Evolutionary conservation across 768 basidiomycete species (phyloP), one percentile per base, ranked within the genome.

Genomic region (Auricularia auricula-judae): DNA sequence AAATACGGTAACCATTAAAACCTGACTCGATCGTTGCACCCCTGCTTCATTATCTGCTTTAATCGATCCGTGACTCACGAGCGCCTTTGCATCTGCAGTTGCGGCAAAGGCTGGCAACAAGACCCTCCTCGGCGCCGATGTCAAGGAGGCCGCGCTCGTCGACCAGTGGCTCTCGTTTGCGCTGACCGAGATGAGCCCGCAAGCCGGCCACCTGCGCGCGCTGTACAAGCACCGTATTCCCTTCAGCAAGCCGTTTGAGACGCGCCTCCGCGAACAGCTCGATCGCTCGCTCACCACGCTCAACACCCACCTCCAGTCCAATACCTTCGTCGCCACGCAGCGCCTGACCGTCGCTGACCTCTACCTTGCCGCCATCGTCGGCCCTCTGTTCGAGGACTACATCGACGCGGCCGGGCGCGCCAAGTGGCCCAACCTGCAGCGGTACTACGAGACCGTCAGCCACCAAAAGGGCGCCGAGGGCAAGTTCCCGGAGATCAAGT

Each of bases 331-430:
- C 71, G 93, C 93, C 64, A 88, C 87, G 68, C 92, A 99, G 74
- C 91, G 96, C 72, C 89, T 98, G 81, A 92, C 93, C 67, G 82
- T 96, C 59, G 97, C 94, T 67, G 97, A 99, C 71, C 74, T 99
- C 75, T 73, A 75, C 72, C 69, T 91, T 68, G 91, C 89, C 43
- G 74, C 80, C 62, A 68, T 82, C 72, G 73, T 93, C 66, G 79
- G 80, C 68, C 79, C 79, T 66, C 81, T 81, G 2, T 82, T 84
- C 71, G 63, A 70, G 29, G 63, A 67, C 53, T 83, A 83, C 67
- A 67, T 93, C 69, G 95, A 93, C 70, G 83, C 86, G 18, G 69
- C 82, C 51, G 71, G 78, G 59, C 87, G 93, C 65, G 78, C 81
- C 39, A 83, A 87, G 71, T 74, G 85, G 76, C 84, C 89, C 70